Base-by-base conservation (phyloP, 208 protist species). In the Strigomonas culicis region DNA sequence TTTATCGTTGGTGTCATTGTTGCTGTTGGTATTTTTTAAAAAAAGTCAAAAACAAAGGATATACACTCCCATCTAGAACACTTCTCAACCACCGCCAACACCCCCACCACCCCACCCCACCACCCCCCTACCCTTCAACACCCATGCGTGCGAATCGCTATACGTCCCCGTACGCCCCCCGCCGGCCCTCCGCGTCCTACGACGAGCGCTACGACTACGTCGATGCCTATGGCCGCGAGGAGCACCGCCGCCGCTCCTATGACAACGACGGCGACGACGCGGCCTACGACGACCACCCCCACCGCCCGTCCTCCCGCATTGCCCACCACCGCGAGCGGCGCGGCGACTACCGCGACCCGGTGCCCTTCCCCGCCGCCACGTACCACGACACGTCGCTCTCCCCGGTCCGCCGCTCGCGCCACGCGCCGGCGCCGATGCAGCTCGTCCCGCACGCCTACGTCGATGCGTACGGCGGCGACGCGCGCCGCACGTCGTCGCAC, bases 401-500 rank as follows among this genome's bases (percentile, higher is more conserved):
- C n/a, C n/a, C n/a, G n/a, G n/a, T n/a, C n/a, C n/a, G n/a, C n/a
- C n/a, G n/a, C n/a, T n/a, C n/a, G n/a, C n/a, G n/a, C n/a, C 49
- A 15, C 31, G n/a, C 11, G 55, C 24, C 51, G 19, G 51, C 39
- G 32, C n/a, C n/a, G 39, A 17, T 10, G 17, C 39, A 46, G 39
- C 10, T 46, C 39, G 17, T 46, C 17, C 39, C 39, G 39, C 17
- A 46, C 39, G 11, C 39, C 39, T 46, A 46, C 39, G 10, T n/a
- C 39, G 39, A 46, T 10, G 39, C 10, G 39, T 17, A 46, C 39
- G 11, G 66, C 30, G 57, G 70, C 50, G 59, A 56, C 24, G 56
- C 63, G 27, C 62, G 49, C 25, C 62, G 63, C 13, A 46, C 39
- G 1, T 67, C 61, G 8, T 66, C 61, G 27, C 50, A 60, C 13